A percentile compares a stretch with the other conserved stretches of the same genome.
phyloP scores from a whole-genome alignment of 768 basidiomycete species.

The Fistulinella prunicolor region DNA sequence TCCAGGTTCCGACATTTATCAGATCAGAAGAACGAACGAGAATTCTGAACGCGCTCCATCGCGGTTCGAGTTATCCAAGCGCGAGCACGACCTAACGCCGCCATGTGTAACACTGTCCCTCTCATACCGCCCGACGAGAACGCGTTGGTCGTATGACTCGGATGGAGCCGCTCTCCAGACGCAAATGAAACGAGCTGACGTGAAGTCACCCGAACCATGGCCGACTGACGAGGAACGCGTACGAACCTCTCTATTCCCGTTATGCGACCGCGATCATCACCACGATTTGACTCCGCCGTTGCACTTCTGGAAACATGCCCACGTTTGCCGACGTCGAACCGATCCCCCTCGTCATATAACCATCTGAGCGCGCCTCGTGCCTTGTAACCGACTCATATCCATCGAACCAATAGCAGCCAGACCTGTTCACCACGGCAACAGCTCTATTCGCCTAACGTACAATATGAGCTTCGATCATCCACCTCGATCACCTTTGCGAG shows the following conservation, averaged over 20 bases:
- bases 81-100: constrained; percentile 8
- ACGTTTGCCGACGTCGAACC: constrained; percentile 2
- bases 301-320: not conserved
- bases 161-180: not conserved
- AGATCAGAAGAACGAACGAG: not conserved
- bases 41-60: not conserved
- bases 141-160: not conserved
- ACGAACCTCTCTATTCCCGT: constrained; percentile 6
- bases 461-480: not conserved
- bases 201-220: not conserved
- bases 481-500: constrained; percentile 2
- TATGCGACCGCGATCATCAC: not conserved
- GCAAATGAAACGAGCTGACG: constrained; percentile 13
- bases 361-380: not conserved
- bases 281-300: not conserved
- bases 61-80: not conserved
- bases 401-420: not conserved
- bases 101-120: not conserved
- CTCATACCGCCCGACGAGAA: constrained; percentile 1
- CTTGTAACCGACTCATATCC: not conserved
- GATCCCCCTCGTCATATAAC: not conserved
- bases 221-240: no score
- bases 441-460: constrained; percentile 1
- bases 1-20: not conserved
- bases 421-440: constrained; percentile 13